Evolutionary conservation across 192 early-diverging fungal genomes (phyloP).

Genomic region (Coemansia sp.): DNA sequence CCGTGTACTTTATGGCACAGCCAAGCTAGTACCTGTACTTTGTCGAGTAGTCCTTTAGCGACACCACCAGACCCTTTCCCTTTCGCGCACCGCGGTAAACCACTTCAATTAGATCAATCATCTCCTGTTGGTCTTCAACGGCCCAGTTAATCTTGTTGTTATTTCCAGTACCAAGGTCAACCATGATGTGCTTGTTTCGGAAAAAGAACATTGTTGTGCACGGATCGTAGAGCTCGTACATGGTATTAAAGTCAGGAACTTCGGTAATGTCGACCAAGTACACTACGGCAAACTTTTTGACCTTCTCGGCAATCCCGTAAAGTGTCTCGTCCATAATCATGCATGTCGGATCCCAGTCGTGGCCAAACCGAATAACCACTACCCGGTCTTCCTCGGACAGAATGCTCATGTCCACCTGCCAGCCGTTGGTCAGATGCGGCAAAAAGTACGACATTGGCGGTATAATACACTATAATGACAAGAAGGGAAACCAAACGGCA

Average conservation of each 20-base stretch:
- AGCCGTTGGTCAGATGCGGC: conserved; percentile 58
- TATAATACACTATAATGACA: background rate
- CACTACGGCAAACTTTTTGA: conserved; percentile 98
- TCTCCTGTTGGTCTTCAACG: conserved; percentile 89
- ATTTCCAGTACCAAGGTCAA: conserved; percentile 98
- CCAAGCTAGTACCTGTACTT: conserved; percentile 89
- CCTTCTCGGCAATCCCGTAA: conserved; percentile 87
- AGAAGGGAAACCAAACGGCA: background rate
- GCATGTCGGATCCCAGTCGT: conserved; percentile 93
- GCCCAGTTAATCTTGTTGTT: conserved; percentile 99
- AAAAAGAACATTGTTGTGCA: conserved; percentile 99
- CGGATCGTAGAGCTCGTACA: conserved; percentile 99
- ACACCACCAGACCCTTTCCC: conserved; percentile 95
- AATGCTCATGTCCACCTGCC: conserved; percentile 99
- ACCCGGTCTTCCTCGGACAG: conserved; percentile 96
- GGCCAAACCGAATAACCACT: conserved; percentile 95
- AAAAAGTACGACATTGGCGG: conserved; percentile 44
- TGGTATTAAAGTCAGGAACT: conserved; percentile 90
- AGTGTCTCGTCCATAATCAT: conserved; percentile 99
- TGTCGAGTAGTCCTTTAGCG: conserved; percentile 95
- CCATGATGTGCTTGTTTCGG: conserved; percentile 97
- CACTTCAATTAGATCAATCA: conserved; percentile 89
- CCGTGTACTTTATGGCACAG: conserved; percentile 15
- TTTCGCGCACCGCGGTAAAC: conserved; percentile 95
- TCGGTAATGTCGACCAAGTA: conserved; percentile 95